Evolutionary conservation across 2,329 filamentous ascomycete species (phyloP).

Genomic region (Ustulina deusta): DNA sequence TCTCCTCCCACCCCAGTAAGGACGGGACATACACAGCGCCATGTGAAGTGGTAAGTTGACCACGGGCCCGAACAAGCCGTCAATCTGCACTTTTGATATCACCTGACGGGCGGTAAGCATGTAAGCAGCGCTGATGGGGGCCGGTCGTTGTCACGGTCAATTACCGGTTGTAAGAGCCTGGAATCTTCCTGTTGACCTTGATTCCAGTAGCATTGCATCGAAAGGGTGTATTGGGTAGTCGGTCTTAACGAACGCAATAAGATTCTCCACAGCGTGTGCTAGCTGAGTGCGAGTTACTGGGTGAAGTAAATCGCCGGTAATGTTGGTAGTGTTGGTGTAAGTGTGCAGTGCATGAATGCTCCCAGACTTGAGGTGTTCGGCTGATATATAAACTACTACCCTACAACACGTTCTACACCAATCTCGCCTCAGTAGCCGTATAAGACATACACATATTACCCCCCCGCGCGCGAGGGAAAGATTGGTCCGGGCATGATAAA

Average conservation of each 20-base stretch:
- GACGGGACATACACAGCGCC: background rate
- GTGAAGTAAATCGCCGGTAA: background rate
- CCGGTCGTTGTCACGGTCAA: background rate
- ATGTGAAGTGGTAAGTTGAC: background rate
- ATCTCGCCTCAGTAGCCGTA: background rate
- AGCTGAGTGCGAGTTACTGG: background rate
- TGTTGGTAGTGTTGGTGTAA: background rate
- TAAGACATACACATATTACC: background rate
- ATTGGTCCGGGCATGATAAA: background rate
- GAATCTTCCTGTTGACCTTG: background rate
- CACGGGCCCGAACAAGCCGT: background rate
- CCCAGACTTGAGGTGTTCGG: background rate
- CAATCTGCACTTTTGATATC: conserved; percentile 6
- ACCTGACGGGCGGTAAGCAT: background rate
- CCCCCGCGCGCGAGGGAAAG: background rate
- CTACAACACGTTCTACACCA: background rate
- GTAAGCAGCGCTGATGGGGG: conserved; percentile 15
- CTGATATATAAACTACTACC: background rate
- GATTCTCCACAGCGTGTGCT: background rate
- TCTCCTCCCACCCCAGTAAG: conserved; percentile 23
- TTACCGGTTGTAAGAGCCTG: background rate
- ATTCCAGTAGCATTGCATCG: background rate
- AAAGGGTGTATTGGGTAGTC: background rate
- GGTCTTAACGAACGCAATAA: background rate
- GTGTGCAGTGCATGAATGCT: too few relatives aligned